These are phyloP conservation scores for Cantharellus cinnabarinus DNA, from an alignment of 768 basidiomycete genomes.

Conservation along the genomic window DNA sequence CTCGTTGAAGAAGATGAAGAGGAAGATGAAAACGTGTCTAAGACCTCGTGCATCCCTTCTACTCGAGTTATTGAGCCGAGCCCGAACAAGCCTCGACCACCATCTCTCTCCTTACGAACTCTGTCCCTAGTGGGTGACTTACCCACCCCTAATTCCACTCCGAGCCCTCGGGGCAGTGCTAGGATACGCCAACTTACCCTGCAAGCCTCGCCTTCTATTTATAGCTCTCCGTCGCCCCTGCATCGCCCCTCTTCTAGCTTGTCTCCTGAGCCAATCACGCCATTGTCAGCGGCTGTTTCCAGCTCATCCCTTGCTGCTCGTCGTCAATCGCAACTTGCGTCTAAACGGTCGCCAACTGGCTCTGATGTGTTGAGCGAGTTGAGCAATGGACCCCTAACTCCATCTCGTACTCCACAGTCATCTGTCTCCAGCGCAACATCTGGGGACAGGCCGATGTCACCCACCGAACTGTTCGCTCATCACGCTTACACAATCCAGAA, in stretches of 20 bases:
- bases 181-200: neutral
- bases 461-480: constrained; percentile 30
- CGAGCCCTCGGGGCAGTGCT: constrained; percentile 23
- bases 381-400: neutral
- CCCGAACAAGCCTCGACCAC: constrained; percentile 1
- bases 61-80: constrained; percentile 9
- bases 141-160: constrained; percentile 27
- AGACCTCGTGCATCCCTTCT: constrained; percentile 41
- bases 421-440: constrained; percentile 18
- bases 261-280: neutral
- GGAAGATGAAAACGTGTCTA: constrained; percentile 50
- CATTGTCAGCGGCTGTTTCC: constrained; percentile 13
- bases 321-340: constrained; percentile 19
- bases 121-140: constrained; percentile 9
- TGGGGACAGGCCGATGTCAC: constrained; percentile 5
- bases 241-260: constrained; percentile 4
- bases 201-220: constrained; percentile 21
- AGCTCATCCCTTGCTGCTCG: constrained; percentile 18
- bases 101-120: constrained; percentile 2
- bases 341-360: constrained; percentile 2
- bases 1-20: constrained; percentile 77
- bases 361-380: neutral
- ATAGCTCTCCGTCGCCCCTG: neutral
- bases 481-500: constrained; percentile 75
- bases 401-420: constrained; percentile 1